Evolutionary conservation across 495 filamentous ascomycete species (phyloP).

Genomic region (Aspergillus egyptiacus): DNA sequence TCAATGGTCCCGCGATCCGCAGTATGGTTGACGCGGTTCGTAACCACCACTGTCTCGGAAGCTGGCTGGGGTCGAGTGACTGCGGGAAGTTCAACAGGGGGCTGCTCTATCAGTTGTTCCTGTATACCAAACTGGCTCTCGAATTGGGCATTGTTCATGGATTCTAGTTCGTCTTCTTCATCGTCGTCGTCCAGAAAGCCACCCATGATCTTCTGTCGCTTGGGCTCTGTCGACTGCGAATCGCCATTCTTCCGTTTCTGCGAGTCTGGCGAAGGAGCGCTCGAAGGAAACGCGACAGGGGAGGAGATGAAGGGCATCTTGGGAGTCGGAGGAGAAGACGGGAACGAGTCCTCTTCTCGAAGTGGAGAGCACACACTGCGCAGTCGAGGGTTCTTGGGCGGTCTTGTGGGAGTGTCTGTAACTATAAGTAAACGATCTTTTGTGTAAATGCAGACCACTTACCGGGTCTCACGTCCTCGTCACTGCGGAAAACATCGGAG

Average conservation of each 20-base stretch:
- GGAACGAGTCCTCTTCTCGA: constrained; percentile 17
- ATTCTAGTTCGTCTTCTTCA: constrained; percentile 26
- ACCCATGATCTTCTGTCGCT: constrained; percentile 28
- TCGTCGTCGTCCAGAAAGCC: constrained; percentile 33
- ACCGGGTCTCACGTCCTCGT: constrained; percentile 50
- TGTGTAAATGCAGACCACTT: constrained; percentile 16
- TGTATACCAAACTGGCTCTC: constrained; percentile 35
- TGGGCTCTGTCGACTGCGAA: constrained; percentile 31
- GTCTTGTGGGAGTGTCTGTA: constrained; percentile 39
- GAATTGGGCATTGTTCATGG: constrained; percentile 28
- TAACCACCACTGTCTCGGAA: neutral
- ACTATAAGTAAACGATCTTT: constrained; percentile 12
- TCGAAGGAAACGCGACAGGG: constrained; percentile 51
- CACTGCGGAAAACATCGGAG: constrained; percentile 57
- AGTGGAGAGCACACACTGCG: constrained; percentile 12
- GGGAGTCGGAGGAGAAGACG: constrained; percentile 29
- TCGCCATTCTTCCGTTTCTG: constrained; percentile 47
- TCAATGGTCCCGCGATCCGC: constrained; percentile 2
- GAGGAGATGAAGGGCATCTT: constrained; percentile 62
- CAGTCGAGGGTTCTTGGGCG: constrained; percentile 24
- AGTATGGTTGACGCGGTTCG: neutral
- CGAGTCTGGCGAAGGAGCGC: constrained; percentile 43
- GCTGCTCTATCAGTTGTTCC: constrained; percentile 25
- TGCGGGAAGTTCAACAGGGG: constrained; percentile 10
- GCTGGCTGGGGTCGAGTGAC: constrained; percentile 4